A percentile compares a stretch with the other conserved stretches of the same genome.
Conservation (phyloP, 1,139 yeast genomes). For the Lodderomyces margitis region DNA sequence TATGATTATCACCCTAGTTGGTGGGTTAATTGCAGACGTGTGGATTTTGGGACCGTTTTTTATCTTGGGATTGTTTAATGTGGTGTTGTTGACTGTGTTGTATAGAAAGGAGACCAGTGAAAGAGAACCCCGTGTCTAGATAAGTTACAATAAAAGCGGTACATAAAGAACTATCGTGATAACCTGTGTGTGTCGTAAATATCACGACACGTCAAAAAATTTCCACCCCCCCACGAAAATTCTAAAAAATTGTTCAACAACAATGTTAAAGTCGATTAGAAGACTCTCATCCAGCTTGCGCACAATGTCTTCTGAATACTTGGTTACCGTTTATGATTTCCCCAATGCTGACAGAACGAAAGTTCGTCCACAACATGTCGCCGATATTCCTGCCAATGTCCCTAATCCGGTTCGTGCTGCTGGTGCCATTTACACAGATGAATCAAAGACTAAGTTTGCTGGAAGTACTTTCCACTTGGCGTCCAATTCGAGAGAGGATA, state of each 20-base stretch:
- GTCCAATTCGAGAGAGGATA: constrained; percentile 64
- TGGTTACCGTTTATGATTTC: constrained; percentile 69
- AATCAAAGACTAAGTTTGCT: constrained; percentile 54
- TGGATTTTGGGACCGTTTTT: constrained; percentile 63
- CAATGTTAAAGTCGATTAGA: too few relatives aligned
- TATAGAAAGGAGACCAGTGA: neutral
- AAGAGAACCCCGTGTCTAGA: too few relatives aligned
- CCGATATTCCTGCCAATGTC: constrained; percentile 49
- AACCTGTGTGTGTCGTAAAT: too few relatives aligned
- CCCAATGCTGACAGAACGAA: constrained; percentile 59
- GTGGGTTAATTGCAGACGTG: constrained; percentile 58
- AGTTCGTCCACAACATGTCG: constrained; percentile 59
- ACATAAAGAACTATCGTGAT: too few relatives aligned
- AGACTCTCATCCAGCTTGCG: constrained; percentile 9
- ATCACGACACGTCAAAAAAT: too few relatives aligned
- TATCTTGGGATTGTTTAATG: constrained; percentile 48
- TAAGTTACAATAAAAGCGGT: too few relatives aligned
- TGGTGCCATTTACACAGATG: constrained; percentile 60
- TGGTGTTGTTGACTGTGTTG: constrained; percentile 9
- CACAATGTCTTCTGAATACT: constrained; percentile 48
- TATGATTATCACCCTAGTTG: constrained; percentile 54
- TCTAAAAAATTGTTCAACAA: too few relatives aligned
- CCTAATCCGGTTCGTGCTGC: constrained; percentile 60
- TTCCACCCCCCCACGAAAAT: too few relatives aligned
- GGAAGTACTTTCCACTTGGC: constrained; percentile 66